Conservation (phyloP, 2,329 filamentous ascomycete species). For the Coniochaeta sp. region DNA sequence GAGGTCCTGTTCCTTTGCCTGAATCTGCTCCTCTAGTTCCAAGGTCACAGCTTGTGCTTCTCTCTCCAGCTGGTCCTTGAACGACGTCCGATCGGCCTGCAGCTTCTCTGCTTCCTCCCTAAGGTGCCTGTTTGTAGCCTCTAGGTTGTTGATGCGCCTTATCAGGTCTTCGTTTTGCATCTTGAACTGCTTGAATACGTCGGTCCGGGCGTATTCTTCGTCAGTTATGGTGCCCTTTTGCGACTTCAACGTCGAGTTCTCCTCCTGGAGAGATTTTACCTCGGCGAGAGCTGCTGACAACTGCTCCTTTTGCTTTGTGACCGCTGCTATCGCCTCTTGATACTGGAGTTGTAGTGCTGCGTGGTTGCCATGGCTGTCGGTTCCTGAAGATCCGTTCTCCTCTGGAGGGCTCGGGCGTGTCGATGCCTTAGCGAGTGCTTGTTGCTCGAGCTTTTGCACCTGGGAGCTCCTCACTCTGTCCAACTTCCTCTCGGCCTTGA, state of each 20-base stretch:
- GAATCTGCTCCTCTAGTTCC: constrained; percentile 76
- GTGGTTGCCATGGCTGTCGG: constrained; percentile 32
- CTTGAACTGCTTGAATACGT: constrained; percentile 89
- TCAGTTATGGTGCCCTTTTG: constrained; percentile 70
- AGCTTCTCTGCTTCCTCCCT: constrained; percentile 79
- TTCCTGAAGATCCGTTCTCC: constrained; percentile 38
- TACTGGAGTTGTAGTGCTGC: constrained; percentile 68
- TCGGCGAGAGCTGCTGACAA: constrained; percentile 72
- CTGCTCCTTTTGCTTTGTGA: constrained; percentile 82
- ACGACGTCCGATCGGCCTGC: constrained; percentile 76
- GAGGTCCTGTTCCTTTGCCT: constrained; percentile 74
- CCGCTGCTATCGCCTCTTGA: constrained; percentile 68
- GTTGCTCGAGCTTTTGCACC: constrained; percentile 85
- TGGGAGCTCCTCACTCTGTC: constrained; percentile 84
- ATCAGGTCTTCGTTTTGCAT: constrained; percentile 88
- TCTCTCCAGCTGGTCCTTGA: constrained; percentile 71
- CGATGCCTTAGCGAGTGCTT: constrained; percentile 66
- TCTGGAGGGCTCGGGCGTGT: constrained; percentile 36
- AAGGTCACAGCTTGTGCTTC: constrained; percentile 66
- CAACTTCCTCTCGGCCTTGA: constrained; percentile 91
- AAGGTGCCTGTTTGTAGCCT: constrained; percentile 78
- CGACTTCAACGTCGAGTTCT: constrained; percentile 66
- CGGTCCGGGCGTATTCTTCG: constrained; percentile 88
- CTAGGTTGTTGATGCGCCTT: constrained; percentile 82
- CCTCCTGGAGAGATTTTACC: constrained; percentile 65